Base-by-base conservation (phyloP, 345 rosid genomes). In the Aquilaria sinensis region DNA sequence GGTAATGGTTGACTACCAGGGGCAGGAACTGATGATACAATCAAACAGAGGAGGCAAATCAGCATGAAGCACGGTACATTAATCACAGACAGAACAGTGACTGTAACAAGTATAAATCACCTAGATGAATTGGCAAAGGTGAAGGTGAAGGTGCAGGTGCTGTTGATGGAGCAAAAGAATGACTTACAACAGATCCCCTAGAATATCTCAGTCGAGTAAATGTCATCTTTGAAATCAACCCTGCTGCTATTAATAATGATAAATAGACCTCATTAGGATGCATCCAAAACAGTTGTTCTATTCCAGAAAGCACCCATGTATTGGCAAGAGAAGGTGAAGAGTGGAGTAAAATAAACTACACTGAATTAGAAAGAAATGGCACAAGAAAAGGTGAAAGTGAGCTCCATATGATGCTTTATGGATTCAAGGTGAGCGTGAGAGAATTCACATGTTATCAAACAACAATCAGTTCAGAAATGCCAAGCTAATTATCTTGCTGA, bases 41-140 rank as follows among this genome's bases (percentile, higher is more conserved):
- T 33, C 56, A 66, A 58, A 66, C 45, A 74, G 62, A 4, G 6
- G 63, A 31, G 12, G 52, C 78, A 63, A 77, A 66, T 41, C 54
- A 58, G 53, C 45, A 31, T 12, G 12, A 15, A 67, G 51, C 59
- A 77, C 57, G 47, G 51, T 10, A 57, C n/a, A 23, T 41, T 57
- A 49, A 12, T 33, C 48, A 67, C 32, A 41, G 66, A 7, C 15
- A 29, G 52, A 58, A 60, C 41, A 15, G 8, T 48, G 34, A 66
- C 67, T 15, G 56, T 31, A 57, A 15, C 16, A 55, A 46, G 61
- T 67, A 81, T 37, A 37, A 37, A 37, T 37, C 43, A 37, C 87
- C 84, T 73, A 66, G 76, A 79, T 60, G 67, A 58, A 63, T 72
- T 58, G 83, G 85, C 68, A 86, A 71, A 60, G 87, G 76, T 54